These are phyloP conservation scores for Coemansia sp. DNA, from an alignment of 192 early-diverging fungal genomes.

Conservation along the genomic window DNA sequence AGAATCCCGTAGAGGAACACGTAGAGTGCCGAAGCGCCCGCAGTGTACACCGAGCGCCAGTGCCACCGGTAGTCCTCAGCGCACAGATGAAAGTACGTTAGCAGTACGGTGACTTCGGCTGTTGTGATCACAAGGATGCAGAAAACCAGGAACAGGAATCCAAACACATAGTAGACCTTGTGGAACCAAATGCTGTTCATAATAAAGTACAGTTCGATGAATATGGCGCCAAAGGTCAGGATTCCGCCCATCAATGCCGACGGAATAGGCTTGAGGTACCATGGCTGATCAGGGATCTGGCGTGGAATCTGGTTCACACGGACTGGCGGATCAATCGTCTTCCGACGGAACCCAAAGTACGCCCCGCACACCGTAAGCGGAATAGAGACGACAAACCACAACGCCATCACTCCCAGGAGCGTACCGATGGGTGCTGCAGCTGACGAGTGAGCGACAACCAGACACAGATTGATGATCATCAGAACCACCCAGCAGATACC, in stretches of 20 bases:
- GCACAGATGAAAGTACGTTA: slow-evolving; percentile 89
- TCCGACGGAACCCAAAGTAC: slow-evolving; percentile 64
- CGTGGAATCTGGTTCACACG: slow-evolving; percentile 93
- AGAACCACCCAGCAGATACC: slow-evolving; percentile 60
- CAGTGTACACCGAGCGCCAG: slow-evolving; percentile 86
- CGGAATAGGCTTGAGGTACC: slow-evolving; percentile 71
- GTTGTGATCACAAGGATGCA: slow-evolving; percentile 80
- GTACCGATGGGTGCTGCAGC: slow-evolving; percentile 87
- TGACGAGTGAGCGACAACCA: slow-evolving; percentile 78
- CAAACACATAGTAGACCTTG: slow-evolving; percentile 92
- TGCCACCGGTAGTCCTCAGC: slow-evolving; percentile 84
- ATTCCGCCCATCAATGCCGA: slow-evolving; percentile 81
- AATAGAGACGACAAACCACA: slow-evolving; percentile 85
- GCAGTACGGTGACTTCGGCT: slow-evolving; percentile 81
- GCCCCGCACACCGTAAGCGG: slow-evolving; percentile 83
- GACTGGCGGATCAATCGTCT: slow-evolving; percentile 71
- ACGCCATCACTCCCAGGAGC: slow-evolving; percentile 73
- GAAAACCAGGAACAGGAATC: slow-evolving; percentile 88
- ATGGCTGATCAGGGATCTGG: slow-evolving; percentile 85
- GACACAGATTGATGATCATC: slow-evolving; percentile 80
- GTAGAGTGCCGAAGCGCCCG: slow-evolving; percentile 82
- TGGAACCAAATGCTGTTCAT: slow-evolving; percentile 93
- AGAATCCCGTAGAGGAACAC: slow-evolving; percentile 86
- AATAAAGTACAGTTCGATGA: slow-evolving; percentile 97
- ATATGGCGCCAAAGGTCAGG: slow-evolving; percentile 90